Percentiles rank a stretch among this genome's conserved stretches.
phyloP scores from a whole-genome alignment of 1,284 basidiomycete genomes.

The Microbotryum violaceum region DNA sequence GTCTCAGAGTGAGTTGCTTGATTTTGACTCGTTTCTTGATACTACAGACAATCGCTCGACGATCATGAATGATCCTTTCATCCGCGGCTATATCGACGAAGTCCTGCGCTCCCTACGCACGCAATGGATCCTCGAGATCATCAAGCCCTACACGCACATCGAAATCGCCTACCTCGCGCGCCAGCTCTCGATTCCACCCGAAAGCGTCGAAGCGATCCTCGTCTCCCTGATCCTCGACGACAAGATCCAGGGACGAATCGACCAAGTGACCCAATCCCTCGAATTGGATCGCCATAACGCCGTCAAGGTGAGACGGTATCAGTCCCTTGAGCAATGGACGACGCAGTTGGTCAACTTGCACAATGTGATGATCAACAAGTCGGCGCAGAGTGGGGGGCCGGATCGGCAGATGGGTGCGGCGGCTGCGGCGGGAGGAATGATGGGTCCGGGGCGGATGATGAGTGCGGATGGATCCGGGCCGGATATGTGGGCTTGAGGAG shows the following conservation, averaged over 20 bases:
- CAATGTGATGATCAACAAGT: slow-evolving; percentile 60
- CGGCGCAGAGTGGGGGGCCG: slow-evolving; percentile 25
- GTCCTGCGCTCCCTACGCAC: slow-evolving; percentile 85
- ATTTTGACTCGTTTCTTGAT: slow-evolving; percentile 2
- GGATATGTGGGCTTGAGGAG: too few species aligned
- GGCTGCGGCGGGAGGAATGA: background rate
- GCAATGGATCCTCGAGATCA: slow-evolving; percentile 92
- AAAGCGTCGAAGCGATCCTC: slow-evolving; percentile 86
- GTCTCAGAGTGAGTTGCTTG: slow-evolving; percentile 3
- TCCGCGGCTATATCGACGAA: slow-evolving; percentile 87
- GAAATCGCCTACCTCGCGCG: slow-evolving; percentile 85
- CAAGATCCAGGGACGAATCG: slow-evolving; percentile 88
- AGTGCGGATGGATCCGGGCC: too few species aligned
- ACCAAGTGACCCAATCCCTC: slow-evolving; percentile 85
- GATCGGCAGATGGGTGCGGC: background rate
- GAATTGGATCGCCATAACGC: slow-evolving; percentile 82
- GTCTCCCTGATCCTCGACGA: slow-evolving; percentile 90
- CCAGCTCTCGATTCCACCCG: slow-evolving; percentile 80
- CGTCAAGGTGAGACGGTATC: slow-evolving; percentile 72
- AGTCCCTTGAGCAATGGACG: slow-evolving; percentile 72
- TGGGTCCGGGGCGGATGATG: background rate
- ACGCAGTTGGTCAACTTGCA: slow-evolving; percentile 65
- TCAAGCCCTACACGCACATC: slow-evolving; percentile 91
- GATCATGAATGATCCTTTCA: slow-evolving; percentile 92
- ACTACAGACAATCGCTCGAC: slow-evolving; percentile 75